These are phyloP conservation scores for Tulasnella calospora DNA, from an alignment of 768 basidiomycete species.

Conservation along the genomic window DNA sequence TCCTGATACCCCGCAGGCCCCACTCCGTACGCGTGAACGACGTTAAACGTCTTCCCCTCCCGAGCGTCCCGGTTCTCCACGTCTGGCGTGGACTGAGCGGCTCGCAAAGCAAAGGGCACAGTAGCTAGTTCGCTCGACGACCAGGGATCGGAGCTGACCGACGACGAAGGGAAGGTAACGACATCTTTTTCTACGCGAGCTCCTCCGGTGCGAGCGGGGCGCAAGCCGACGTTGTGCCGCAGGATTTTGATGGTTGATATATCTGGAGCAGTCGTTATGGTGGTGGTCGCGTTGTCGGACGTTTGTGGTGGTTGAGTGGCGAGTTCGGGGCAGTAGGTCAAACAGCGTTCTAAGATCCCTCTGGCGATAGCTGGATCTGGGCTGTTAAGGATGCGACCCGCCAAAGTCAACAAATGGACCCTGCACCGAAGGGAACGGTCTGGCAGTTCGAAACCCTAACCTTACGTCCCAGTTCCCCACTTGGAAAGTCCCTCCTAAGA, in stretches of 20 bases:
- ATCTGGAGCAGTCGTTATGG: constrained; percentile 34
- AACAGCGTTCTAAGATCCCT: constrained; percentile 47
- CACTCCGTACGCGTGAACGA: constrained; percentile 60
- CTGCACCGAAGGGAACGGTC: no score
- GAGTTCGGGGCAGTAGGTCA: constrained; percentile 30
- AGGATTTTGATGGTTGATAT: constrained; percentile 43
- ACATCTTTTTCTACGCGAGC: constrained; percentile 51
- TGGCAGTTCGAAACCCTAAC: no score
- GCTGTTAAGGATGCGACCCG: background rate
- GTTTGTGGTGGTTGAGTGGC: constrained; percentile 31
- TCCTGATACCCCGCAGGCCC: constrained; percentile 36
- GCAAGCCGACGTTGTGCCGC: constrained; percentile 53
- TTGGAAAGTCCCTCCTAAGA: constrained; percentile 45
- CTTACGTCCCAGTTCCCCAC: constrained; percentile 49
- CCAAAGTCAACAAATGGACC: no score
- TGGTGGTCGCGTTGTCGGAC: constrained; percentile 34
- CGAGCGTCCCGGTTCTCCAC: constrained; percentile 30
- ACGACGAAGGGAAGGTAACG: constrained; percentile 36
- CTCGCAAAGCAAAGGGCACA: constrained; percentile 26
- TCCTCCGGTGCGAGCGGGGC: constrained; percentile 54
- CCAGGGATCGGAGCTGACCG: background rate
- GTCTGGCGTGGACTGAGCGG: constrained; percentile 24
- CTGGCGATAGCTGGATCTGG: constrained; percentile 37
- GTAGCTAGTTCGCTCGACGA: constrained; percentile 15
- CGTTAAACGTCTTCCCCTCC: constrained; percentile 33